Base-by-base conservation (phyloP, 305 asterid genomes). In the Fraxinus latifolia region DNA sequence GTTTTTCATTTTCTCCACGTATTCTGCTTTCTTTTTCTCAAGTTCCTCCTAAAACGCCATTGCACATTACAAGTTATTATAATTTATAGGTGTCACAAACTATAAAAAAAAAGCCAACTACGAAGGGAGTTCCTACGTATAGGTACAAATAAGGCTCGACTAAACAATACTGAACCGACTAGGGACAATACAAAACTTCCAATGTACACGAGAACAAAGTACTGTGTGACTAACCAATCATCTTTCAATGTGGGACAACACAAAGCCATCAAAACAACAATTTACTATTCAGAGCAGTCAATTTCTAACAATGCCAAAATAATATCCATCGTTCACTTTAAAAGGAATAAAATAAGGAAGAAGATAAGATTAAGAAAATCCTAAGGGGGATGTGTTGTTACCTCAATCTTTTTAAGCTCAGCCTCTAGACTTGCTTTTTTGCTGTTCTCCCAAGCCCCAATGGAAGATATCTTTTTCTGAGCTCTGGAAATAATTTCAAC, bases 361-460 rank as follows among this genome's bases (percentile, higher is more conserved):
- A 34, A 37, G 12, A 37, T 8, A 8, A 32, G 33, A 67, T 17
- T 67, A 67, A 29, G 37, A 67, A 67, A 67, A 25, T 67, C 8
- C 17, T 0, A 27, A 67, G 37, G 19, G 74, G 74, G 3, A 1
- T 67, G 70, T 32, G 36, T 78, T 55, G 39, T 83, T 87, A 95
- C 98, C 97, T 95, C 98, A 47, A 89, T 89, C 86, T 90, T 91
- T 88, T 86, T 93, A 67, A 95, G 96, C 76, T 93, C 97, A 60
- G 97, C 94, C 77, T 95, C 97, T 42, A 95, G 85, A 76, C 34
- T 79, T 5, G 98, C 98, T 85, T 95, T 95, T 94, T 87, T 93
- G 90, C 94, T 90, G 90, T 95, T 95, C 85, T 95, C 97, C 98
- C 98, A 93, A 50, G 97, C 92, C 37, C 37, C 85, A 37, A 93